These are phyloP conservation scores for Aspergillus hortae DNA, from an alignment of 2,329 filamentous ascomycete genomes.

Conservation along the genomic window DNA sequence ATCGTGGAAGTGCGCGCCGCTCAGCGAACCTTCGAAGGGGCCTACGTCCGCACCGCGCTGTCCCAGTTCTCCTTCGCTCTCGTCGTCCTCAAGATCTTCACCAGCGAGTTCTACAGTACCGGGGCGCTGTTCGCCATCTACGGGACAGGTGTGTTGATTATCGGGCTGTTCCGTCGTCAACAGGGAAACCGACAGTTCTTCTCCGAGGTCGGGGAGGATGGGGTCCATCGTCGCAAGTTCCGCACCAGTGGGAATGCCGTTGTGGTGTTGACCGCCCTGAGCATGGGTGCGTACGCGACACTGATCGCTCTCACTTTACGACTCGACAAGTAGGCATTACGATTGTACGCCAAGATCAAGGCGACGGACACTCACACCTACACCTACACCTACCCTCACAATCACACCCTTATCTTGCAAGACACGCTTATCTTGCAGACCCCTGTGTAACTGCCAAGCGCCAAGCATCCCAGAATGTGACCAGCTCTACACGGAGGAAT, in stretches of 20 bases:
- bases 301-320: constrained; percentile 58
- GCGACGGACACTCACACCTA: too few relatives aligned
- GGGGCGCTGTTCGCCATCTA: constrained; percentile 95
- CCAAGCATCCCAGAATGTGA: constrained; percentile 26
- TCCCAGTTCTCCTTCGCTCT: constrained; percentile 94
- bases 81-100: constrained; percentile 95
- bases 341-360: background rate
- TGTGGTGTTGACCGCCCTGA: constrained; percentile 59
- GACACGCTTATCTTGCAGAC: background rate
- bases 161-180: constrained; percentile 79
- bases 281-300: constrained; percentile 59
- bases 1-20: constrained; percentile 92
- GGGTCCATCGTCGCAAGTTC: constrained; percentile 59
- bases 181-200: constrained; percentile 96
- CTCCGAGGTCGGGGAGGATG: constrained; percentile 53
- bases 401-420: too few relatives aligned
- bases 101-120: constrained; percentile 91
- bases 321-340: constrained; percentile 31
- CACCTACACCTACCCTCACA: too few relatives aligned
- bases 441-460: constrained; percentile 31
- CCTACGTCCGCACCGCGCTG: constrained; percentile 90
- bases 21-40: constrained; percentile 94
- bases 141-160: constrained; percentile 76
- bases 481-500: constrained; percentile 1
- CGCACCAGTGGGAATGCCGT: constrained; percentile 65